These are phyloP conservation scores for Russula vinacea DNA, from an alignment of 768 basidiomycete species.

Conservation along the genomic window DNA sequence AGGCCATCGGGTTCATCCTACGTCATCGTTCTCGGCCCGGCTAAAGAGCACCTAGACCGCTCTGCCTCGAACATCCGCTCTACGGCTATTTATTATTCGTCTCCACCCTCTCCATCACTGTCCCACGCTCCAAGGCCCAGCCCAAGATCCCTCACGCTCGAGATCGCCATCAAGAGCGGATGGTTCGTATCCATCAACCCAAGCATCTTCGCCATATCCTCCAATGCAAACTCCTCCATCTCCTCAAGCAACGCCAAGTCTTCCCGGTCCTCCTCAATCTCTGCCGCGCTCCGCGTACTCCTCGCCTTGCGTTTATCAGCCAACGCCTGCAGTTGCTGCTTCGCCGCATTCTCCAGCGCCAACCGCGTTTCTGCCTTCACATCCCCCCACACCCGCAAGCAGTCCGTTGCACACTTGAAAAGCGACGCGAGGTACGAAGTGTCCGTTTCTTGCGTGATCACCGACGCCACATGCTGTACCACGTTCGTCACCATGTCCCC, in stretches of 20 bases:
- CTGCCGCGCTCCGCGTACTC: constrained; percentile 38
- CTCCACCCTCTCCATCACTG: constrained; percentile 24
- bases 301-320: constrained; percentile 67
- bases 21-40: constrained; percentile 4
- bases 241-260: constrained; percentile 73
- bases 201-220: constrained; percentile 73
- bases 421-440: constrained; percentile 74
- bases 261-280: constrained; percentile 54
- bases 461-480: constrained; percentile 56
- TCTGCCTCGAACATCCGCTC: not conserved
- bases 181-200: constrained; percentile 54
- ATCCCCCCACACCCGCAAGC: constrained; percentile 57
- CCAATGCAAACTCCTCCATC: constrained; percentile 77
- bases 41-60: not conserved
- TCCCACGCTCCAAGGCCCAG: constrained; percentile 40
- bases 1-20: not conserved
- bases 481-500: constrained; percentile 54
- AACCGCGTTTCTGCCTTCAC: constrained; percentile 49
- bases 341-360: constrained; percentile 63
- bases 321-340: constrained; percentile 63
- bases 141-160: constrained; percentile 69
- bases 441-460: constrained; percentile 70
- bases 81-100: constrained; percentile 6
- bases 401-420: constrained; percentile 66
- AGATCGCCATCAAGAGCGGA: constrained; percentile 63